These are phyloP conservation scores for Aspergillus puulaauensis DNA, from an alignment of 2,329 filamentous ascomycete species.

Conservation along the genomic window DNA sequence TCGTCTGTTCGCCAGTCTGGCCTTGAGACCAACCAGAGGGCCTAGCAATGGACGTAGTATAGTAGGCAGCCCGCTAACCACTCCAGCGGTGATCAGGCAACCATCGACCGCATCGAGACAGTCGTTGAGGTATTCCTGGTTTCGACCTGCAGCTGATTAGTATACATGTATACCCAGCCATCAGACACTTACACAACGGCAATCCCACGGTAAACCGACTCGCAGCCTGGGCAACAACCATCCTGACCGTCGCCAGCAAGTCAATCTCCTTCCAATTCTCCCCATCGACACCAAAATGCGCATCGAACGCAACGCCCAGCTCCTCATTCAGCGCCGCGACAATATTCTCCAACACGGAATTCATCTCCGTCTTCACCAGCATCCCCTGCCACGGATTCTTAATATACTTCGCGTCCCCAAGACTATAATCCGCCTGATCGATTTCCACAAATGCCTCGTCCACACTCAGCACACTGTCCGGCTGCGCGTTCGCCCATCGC, in stretches of 20 bases:
- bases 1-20: not conserved
- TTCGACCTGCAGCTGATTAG: not conserved
- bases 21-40: conserved; percentile 22
- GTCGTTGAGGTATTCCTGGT: conserved; percentile 6
- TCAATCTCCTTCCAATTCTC: conserved; percentile 25
- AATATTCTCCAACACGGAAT: conserved; percentile 17
- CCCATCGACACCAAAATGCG: conserved; percentile 22
- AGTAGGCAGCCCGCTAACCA: conserved; percentile 30
- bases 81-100: conserved; percentile 27
- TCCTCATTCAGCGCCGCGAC: conserved; percentile 21
- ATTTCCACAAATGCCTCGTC: conserved; percentile 39
- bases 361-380: conserved; percentile 22
- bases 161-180: not conserved
- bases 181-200: conserved; percentile 23
- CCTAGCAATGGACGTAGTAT: conserved; percentile 35
- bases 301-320: conserved; percentile 24
- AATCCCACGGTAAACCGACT: conserved; percentile 31
- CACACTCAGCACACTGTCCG: conserved; percentile 38
- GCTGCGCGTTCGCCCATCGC: conserved; percentile 43
- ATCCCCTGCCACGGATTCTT: conserved; percentile 34
- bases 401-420: conserved; percentile 38
- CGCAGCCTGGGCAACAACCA: conserved; percentile 26
- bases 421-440: conserved; percentile 27
- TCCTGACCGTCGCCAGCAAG: conserved; percentile 23
- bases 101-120: conserved; percentile 1